Evolutionary conservation across 1,284 basidiomycete genomes (phyloP).

Genomic region (Pseudozyma thailandica): DNA sequence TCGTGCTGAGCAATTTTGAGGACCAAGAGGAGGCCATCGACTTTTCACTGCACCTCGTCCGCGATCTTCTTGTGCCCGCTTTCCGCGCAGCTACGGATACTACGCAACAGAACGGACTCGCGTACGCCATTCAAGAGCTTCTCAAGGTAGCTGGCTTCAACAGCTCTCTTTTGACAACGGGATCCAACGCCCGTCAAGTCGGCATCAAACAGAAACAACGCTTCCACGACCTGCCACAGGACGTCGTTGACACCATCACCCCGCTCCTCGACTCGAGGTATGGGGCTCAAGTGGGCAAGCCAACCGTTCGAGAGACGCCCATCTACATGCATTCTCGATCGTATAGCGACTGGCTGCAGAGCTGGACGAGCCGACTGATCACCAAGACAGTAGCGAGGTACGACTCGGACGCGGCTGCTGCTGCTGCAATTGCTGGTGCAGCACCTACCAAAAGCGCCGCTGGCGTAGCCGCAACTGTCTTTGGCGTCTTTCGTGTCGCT

Average conservation of each 20-base stretch:
- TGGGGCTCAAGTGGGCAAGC: constrained; percentile 50
- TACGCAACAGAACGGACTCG: constrained; percentile 87
- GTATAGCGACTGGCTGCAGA: constrained; percentile 95
- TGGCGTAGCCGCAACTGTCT: constrained; percentile 73
- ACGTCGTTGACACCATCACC: constrained; percentile 85
- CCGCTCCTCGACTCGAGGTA: constrained; percentile 74
- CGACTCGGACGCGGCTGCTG: constrained; percentile 13
- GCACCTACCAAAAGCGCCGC: constrained; percentile 60
- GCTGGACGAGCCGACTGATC: constrained; percentile 89
- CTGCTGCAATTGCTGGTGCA: constrained; percentile 10
- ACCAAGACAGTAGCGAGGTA: constrained; percentile 66
- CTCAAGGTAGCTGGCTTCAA: constrained; percentile 88
- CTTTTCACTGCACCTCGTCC: constrained; percentile 88
- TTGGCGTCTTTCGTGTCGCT: constrained; percentile 81
- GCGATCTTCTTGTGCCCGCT: constrained; percentile 86
- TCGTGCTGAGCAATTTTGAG: constrained; percentile 83
- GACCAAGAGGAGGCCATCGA: constrained; percentile 81
- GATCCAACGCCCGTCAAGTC: constrained; percentile 67
- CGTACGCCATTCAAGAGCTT: constrained; percentile 92
- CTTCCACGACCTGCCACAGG: constrained; percentile 83
- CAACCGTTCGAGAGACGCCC: constrained; percentile 45
- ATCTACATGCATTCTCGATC: constrained; percentile 80
- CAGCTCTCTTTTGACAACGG: constrained; percentile 73
- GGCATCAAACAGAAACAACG: constrained; percentile 73
- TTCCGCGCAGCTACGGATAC: constrained; percentile 94